These are phyloP conservation scores for Syzygium aromaticum DNA, from an alignment of 345 rosid genomes.

Conservation along the genomic window DNA sequence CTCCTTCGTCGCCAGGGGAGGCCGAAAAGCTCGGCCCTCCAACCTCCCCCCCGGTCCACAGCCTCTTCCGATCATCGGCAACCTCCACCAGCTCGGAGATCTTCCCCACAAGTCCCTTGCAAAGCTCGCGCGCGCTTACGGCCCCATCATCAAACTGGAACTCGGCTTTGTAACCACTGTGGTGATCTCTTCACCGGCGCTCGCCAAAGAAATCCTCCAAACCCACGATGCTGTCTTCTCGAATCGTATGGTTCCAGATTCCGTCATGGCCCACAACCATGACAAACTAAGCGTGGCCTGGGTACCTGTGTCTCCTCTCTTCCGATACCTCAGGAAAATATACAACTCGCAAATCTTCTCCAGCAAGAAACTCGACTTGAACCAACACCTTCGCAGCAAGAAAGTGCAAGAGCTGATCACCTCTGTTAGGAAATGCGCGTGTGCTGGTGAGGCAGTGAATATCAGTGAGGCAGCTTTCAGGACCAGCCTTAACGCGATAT, in stretches of 20 bases:
- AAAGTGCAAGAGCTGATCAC: slow-evolving; percentile 13
- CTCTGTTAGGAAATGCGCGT: background rate
- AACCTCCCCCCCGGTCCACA: background rate
- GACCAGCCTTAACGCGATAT: slow-evolving; percentile 6
- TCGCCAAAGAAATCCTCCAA: slow-evolving; percentile 36
- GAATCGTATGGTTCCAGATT: slow-evolving; percentile 9
- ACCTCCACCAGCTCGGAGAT: slow-evolving; percentile 1
- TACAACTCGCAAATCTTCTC: slow-evolving; percentile 13
- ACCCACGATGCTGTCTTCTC: slow-evolving; percentile 21
- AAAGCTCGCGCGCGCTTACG: slow-evolving; percentile 23
- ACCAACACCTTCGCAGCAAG: slow-evolving; percentile 7
- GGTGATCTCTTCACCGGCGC: slow-evolving; percentile 19
- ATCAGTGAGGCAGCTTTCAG: slow-evolving; percentile 9
- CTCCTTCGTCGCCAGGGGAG: background rate
- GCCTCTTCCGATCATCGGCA: background rate
- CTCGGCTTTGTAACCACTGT: slow-evolving; percentile 24
- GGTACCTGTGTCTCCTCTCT: slow-evolving; percentile 21
- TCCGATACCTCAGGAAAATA: slow-evolving; percentile 28
- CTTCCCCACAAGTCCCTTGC: slow-evolving; percentile 17
- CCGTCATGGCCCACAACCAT: slow-evolving; percentile 13
- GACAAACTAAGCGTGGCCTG: slow-evolving; percentile 14
- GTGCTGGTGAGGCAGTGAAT: background rate
- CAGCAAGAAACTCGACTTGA: slow-evolving; percentile 18
- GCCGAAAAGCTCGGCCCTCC: background rate
- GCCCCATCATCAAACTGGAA: slow-evolving; percentile 25